Conservation (phyloP, 257 asterid genomes). For the Capsicum rhomboideum region DNA sequence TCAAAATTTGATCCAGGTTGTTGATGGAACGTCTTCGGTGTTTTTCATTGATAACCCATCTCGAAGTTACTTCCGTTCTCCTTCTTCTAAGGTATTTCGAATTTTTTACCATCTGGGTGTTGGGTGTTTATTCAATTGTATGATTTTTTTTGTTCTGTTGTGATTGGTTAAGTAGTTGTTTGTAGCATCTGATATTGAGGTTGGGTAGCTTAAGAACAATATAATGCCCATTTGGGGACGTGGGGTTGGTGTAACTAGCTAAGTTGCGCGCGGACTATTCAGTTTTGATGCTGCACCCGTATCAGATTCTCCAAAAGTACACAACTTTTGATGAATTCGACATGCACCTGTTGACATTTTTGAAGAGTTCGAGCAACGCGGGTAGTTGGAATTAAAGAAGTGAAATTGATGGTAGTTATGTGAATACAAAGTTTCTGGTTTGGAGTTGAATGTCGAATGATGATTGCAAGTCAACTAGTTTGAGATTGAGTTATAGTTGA, state of each 20-base stretch:
- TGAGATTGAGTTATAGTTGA: not conserved
- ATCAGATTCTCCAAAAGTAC: no score
- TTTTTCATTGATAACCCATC: constrained; percentile 54
- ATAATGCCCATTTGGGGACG: not conserved
- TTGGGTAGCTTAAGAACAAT: not conserved
- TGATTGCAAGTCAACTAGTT: not conserved
- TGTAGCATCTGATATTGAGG: not conserved
- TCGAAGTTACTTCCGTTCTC: constrained; percentile 46
- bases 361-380: not conserved
- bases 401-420: not conserved
- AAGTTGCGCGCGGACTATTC: not conserved
- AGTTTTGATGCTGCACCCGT: no score
- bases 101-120: not conserved
- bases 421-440: not conserved
- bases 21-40: constrained; percentile 52
- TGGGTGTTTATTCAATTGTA: not conserved
- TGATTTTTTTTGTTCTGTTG: not conserved
- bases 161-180: not conserved
- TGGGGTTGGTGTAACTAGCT: not conserved
- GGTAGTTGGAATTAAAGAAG: no score
- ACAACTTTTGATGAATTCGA: not conserved
- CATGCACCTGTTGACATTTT: not conserved
- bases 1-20: constrained; percentile 20
- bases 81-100: constrained; percentile 24
- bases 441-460: not conserved